Percentiles rank a stretch among this genome's conserved stretches.
phyloP scores from a whole-genome alignment of 768 basidiomycete species.

The Megacollybia marginata region DNA sequence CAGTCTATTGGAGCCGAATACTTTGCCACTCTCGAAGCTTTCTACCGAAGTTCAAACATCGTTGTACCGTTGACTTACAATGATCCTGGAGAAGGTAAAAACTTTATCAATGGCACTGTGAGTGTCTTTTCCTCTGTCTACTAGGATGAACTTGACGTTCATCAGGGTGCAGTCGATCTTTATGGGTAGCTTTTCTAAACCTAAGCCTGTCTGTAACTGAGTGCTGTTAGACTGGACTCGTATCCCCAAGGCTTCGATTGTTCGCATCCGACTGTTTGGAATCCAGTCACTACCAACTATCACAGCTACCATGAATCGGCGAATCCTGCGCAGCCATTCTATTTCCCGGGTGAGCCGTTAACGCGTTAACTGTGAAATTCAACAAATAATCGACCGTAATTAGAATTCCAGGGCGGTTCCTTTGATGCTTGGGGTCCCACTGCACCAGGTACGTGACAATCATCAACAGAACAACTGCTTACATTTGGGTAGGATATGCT shows the following conservation, averaged over 20 bases:
- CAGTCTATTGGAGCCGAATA: constrained; percentile 47
- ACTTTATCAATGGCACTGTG: constrained; percentile 72
- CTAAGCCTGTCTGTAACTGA: not conserved
- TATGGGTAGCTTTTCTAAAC: constrained; percentile 44
- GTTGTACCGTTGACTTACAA: constrained; percentile 72
- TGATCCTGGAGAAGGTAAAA: constrained; percentile 48
- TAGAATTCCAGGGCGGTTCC: constrained; percentile 63
- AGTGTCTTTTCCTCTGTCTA: no score
- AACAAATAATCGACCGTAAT: no score
- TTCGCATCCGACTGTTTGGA: constrained; percentile 63
- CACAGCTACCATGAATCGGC: constrained; percentile 51
- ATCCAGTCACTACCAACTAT: constrained; percentile 54
- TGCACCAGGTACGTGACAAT: no score
- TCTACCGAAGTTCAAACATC: constrained; percentile 47
- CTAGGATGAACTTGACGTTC: no score
- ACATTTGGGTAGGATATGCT: constrained; percentile 44
- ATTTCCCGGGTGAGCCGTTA: constrained; percentile 62
- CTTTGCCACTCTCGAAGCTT: constrained; percentile 53
- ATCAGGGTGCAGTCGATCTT: constrained; percentile 72
- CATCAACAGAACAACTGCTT: no score
- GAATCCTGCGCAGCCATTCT: constrained; percentile 54
- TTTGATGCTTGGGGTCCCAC: constrained; percentile 79
- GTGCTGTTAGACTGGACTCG: constrained; percentile 42
- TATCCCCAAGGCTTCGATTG: constrained; percentile 82
- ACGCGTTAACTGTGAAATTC: no score